A percentile compares a stretch with the other conserved stretches of the same genome.
These are phyloP conservation scores for Aspergillus sclerotialis DNA, from an alignment of 2,329 filamentous ascomycete species.

Conservation along the genomic window DNA sequence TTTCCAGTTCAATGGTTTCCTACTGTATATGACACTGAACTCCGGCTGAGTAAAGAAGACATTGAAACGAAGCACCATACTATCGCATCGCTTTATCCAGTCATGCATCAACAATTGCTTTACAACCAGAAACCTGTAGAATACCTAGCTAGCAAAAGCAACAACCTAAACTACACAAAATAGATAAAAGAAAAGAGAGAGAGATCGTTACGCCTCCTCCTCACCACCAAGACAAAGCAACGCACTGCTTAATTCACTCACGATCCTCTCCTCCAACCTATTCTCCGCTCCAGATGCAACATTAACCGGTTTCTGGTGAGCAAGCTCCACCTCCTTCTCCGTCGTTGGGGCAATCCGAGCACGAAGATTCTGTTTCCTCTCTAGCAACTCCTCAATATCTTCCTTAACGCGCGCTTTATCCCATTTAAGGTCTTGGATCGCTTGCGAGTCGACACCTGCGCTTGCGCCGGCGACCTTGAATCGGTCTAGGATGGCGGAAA, in stretches of 20 bases:
- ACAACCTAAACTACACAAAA: slow-evolving; percentile 10
- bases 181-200: not conserved
- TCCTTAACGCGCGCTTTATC: slow-evolving; percentile 66
- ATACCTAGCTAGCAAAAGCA: too few species aligned
- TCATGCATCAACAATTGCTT: too few species aligned
- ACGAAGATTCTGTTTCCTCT: slow-evolving; percentile 60
- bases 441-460: slow-evolving; percentile 48
- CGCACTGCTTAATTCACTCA: slow-evolving; percentile 58
- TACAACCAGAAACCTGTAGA: too few species aligned
- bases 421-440: slow-evolving; percentile 69
- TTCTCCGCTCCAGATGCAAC: slow-evolving; percentile 49
- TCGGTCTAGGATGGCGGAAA: slow-evolving; percentile 64
- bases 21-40: too few species aligned
- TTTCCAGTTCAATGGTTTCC: too few species aligned
- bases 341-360: slow-evolving; percentile 68
- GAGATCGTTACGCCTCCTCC: slow-evolving; percentile 25
- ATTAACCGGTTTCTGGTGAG: slow-evolving; percentile 34
- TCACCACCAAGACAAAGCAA: slow-evolving; percentile 35
- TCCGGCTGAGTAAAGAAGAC: too few species aligned
- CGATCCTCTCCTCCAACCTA: slow-evolving; percentile 67
- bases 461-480: slow-evolving; percentile 60
- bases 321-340: slow-evolving; percentile 62
- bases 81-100: too few species aligned
- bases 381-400: slow-evolving; percentile 76
- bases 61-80: too few species aligned